These are phyloP conservation scores for Scalesia atractyloides DNA, from an alignment of 129 eudicot genomes.

Conservation along the genomic window DNA sequence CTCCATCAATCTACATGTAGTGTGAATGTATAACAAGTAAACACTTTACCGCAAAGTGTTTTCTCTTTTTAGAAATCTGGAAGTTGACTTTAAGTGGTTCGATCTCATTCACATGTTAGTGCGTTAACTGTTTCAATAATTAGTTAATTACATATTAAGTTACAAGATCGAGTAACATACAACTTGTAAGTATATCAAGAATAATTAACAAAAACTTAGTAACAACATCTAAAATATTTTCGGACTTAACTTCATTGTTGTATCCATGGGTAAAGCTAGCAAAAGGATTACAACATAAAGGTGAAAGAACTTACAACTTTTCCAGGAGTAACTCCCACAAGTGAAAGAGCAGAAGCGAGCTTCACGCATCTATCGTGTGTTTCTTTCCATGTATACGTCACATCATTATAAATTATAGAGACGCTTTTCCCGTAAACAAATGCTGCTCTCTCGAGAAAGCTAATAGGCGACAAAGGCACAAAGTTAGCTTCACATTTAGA, in stretches of 20 bases:
- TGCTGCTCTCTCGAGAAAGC: constrained; percentile 58
- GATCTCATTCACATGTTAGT: background rate
- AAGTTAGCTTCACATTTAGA: constrained; percentile 47
- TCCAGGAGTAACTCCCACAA: constrained; percentile 29
- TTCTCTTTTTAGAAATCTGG: background rate
- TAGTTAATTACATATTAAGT: background rate
- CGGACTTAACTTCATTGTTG: background rate
- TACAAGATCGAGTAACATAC: background rate
- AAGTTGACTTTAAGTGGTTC: background rate
- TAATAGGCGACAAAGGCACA: constrained; percentile 52
- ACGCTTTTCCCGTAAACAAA: constrained; percentile 33
- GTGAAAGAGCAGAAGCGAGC: constrained; percentile 52
- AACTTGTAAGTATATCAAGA: background rate
- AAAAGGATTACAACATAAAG: background rate
- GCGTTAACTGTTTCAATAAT: background rate
- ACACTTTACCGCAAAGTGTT: background rate
- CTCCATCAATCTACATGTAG: too few relatives aligned
- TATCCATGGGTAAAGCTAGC: too few relatives aligned
- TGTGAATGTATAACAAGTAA: too few relatives aligned
- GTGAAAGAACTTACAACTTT: constrained; percentile 43
- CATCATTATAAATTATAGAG: constrained; percentile 42
- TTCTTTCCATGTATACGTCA: constrained; percentile 44
- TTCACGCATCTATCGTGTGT: constrained; percentile 46
- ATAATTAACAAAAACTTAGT: background rate
- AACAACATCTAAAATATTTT: background rate